Conservation (phyloP, 2,329 filamentous ascomycete genomes). For the Fusarium praegraminearum region DNA sequence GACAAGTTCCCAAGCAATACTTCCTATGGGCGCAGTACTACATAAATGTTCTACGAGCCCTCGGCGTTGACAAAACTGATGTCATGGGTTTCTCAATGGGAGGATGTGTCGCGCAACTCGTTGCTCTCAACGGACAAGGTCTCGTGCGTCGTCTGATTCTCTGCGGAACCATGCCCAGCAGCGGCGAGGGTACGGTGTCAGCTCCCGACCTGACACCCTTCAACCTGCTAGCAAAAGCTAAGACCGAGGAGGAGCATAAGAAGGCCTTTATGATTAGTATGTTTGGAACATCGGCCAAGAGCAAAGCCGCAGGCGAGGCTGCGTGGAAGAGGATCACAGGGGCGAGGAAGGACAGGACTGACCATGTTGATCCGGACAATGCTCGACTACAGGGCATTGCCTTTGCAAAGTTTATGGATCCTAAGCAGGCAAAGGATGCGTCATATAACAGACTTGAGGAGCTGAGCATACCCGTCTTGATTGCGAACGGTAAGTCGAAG, state of each 20-base stretch:
- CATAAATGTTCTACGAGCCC: constrained; percentile 52
- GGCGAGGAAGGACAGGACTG: constrained; percentile 44
- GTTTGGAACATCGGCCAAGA: constrained; percentile 51
- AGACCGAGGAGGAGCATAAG: constrained; percentile 51
- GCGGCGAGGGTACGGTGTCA: constrained; percentile 50
- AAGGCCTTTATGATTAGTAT: constrained; percentile 52
- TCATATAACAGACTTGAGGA: constrained; percentile 52
- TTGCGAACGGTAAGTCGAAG: constrained; percentile 53
- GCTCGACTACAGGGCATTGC: constrained; percentile 50
- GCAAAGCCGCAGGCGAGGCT: constrained; percentile 50
- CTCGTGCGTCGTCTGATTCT: constrained; percentile 58
- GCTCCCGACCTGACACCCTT: constrained; percentile 51
- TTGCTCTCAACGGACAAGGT: constrained; percentile 55
- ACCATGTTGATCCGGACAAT: constrained; percentile 45
- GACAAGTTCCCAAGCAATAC: constrained; percentile 54
- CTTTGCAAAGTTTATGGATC: constrained; percentile 54
- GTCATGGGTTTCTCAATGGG: constrained; percentile 65
- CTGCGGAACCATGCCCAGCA: constrained; percentile 58
- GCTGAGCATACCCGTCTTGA: constrained; percentile 53
- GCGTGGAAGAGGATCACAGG: constrained; percentile 53
- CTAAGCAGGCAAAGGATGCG: constrained; percentile 49
- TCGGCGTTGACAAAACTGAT: constrained; percentile 57
- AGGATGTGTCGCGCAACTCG: constrained; percentile 59
- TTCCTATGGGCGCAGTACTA: constrained; percentile 51
- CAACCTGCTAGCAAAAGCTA: constrained; percentile 50